These are phyloP conservation scores for Pichia exigua DNA, from an alignment of 805 yeast genomes.

Conservation along the genomic window DNA sequence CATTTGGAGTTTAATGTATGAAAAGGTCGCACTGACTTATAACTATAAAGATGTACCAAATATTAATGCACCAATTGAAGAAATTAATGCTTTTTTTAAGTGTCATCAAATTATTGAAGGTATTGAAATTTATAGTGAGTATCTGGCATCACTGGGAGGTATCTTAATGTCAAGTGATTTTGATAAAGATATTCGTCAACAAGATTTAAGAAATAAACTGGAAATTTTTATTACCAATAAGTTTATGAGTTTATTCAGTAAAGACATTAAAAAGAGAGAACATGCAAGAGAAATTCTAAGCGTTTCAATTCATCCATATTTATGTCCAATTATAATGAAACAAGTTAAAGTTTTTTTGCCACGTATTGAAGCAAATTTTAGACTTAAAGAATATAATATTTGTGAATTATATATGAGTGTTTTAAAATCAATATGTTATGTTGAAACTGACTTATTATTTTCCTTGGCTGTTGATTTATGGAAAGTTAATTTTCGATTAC, in stretches of 20 bases:
- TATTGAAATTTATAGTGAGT: slow-evolving; percentile 54
- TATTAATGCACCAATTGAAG: background rate
- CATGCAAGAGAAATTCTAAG: slow-evolving; percentile 62
- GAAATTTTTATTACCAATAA: slow-evolving; percentile 18
- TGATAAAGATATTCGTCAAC: slow-evolving; percentile 20
- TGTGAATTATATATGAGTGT: slow-evolving; percentile 26
- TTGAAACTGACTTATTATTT: slow-evolving; percentile 22
- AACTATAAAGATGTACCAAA: slow-evolving; percentile 2
- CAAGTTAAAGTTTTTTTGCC: slow-evolving; percentile 17
- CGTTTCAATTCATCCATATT: slow-evolving; percentile 38
- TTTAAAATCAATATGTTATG: slow-evolving; percentile 21
- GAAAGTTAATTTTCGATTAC: slow-evolving; percentile 19
- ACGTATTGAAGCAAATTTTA: slow-evolving; percentile 20
- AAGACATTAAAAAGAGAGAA: slow-evolving; percentile 42
- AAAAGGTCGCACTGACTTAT: slow-evolving; percentile 20
- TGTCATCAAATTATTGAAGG: slow-evolving; percentile 7
- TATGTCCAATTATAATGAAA: slow-evolving; percentile 20
- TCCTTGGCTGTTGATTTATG: slow-evolving; percentile 22
- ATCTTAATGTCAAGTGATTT: slow-evolving; percentile 37
- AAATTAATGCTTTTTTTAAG: slow-evolving; percentile 5
- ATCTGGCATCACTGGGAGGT: slow-evolving; percentile 64
- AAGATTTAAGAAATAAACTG: slow-evolving; percentile 23
- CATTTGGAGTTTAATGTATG: slow-evolving; percentile 40
- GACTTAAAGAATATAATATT: slow-evolving; percentile 17
- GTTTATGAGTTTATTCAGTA: slow-evolving; percentile 19